Base-by-base conservation (phyloP, 1,284 basidiomycete species). In the Fomitopsis palustris region DNA sequence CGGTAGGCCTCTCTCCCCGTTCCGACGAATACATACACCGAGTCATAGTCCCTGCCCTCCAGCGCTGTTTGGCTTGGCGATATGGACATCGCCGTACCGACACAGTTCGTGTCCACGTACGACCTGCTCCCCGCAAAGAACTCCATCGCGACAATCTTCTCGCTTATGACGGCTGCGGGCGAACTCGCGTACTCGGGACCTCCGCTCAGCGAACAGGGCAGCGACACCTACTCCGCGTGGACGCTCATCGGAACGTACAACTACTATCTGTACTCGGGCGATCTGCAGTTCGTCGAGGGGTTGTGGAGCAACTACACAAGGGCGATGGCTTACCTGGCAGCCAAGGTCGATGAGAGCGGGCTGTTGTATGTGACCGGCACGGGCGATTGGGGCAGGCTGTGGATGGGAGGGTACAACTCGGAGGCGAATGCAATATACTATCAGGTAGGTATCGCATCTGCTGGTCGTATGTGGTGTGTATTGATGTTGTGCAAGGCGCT, bases 51-150 rank as follows among this genome's bases (percentile, higher is more conserved):
- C 12, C 21, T 56, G n/a, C n/a, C n/a, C n/a, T n/a, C n/a, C n/a
- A 82, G 81, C 17, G 81, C 82, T 21, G 81, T 84, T 12, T 84
- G 82, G 82, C 19, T 47, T 78, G 81, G 81, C 41, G 83, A 86
- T 65, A 85, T 85, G 83, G 83, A 83, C 10, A 82, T 86, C 31
- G 83, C 83, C 0, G 83, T 84, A 4, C 82, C 84, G 0, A 79
- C 84, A 0, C 78, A 81, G 62, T 85, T 85, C 62, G 84, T 85
- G 1, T 84, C 82, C 0, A 85, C 83, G 0, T 81, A 82, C 62
- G 83, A 85, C 61, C 75, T 85, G 1, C 58, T 83, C 0, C 79
- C 84, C 0, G 81, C 81, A 0, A 74, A 76, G 37, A 85, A 85
- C 64, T 82, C 84, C 0, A 75, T 85, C 4, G 74, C 79, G 1